Base-by-base conservation (phyloP, 2,329 filamentous ascomycete species). In the Claviceps lovelessii region DNA sequence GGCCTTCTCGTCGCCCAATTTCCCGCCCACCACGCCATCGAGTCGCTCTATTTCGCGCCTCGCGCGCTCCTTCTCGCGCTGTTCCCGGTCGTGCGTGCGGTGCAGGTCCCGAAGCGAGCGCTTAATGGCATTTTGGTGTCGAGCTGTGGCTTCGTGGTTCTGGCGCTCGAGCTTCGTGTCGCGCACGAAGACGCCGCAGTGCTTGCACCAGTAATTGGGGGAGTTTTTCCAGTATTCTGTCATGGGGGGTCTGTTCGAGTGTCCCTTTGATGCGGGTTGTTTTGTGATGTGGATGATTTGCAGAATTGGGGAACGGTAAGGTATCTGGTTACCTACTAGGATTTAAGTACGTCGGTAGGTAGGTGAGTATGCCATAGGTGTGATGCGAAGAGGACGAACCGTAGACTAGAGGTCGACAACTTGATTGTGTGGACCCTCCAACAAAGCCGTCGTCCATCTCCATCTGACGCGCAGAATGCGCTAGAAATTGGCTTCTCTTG, bases 211-310 rank as follows among this genome's bases (percentile, higher is more conserved):
- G 73, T 95, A 95, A 67, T 86, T 91, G 6, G 90, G 90, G 68
- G 90, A 95, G 23, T 91, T 96, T 69, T 97, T 97, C 93, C 93
- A 97, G 73, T 95, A 94, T 76, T 97, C 93, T 0, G 93, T 85
- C 93, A 98, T 97, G n/a, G 9, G 15, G 10, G 35, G 1, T 35
- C 3, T n/a, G 15, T 23, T 37, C 28, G 11, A 4, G 28, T 39
- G 11, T 39, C 19, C 19, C 19, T 49, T 35, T 35, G 19, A 9
- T 46, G n/a, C 4, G 23, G 10, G 1, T 46, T 29, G 19, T 37
- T 37, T 41, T 41, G 37, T 41, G 4, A 23, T 23, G 23, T 23
- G 23, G 23, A 2, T 23, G 23, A 23, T 23, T 23, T 23, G 23
- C 23, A 23, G 23, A 23, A 23, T 23, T 2, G 23, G 23, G 23